These are phyloP conservation scores for Mycena vulgaris DNA, from an alignment of 768 basidiomycete genomes.

Conservation along the genomic window DNA sequence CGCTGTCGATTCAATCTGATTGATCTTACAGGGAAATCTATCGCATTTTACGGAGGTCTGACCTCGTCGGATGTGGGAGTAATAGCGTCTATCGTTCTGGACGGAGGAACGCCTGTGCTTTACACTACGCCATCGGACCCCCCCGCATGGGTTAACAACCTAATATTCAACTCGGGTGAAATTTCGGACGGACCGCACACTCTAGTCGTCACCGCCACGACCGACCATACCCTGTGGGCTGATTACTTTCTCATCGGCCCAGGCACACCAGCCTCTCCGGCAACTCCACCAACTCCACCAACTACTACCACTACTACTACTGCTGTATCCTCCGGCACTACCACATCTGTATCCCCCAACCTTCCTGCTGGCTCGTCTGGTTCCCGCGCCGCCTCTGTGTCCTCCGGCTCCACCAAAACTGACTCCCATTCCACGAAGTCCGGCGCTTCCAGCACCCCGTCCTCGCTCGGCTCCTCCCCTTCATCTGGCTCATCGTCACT, in stretches of 20 bases:
- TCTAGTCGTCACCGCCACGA: slow-evolving; percentile 19
- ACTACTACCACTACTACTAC: not conserved
- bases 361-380: no score
- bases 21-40: not conserved
- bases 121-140: not conserved
- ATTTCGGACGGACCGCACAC: slow-evolving; percentile 5
- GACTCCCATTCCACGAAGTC: not conserved
- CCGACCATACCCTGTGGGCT: slow-evolving; percentile 1
- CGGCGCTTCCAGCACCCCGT: not conserved
- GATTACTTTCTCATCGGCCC: slow-evolving; percentile 25
- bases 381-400: not conserved
- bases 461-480: not conserved
- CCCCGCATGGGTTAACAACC: slow-evolving; percentile 6
- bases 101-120: slow-evolving; percentile 1
- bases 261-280: not conserved
- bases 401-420: no score
- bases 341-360: not conserved
- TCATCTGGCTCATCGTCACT: not conserved
- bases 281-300: no score
- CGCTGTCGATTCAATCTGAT: not conserved
- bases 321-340: no score
- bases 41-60: slow-evolving; percentile 18
- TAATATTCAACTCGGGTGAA: slow-evolving; percentile 6
- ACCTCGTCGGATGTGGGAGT: not conserved
- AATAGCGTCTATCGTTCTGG: slow-evolving; percentile 12